Conservation (phyloP, 306 rosid species). For the Quercus engelmannii region DNA sequence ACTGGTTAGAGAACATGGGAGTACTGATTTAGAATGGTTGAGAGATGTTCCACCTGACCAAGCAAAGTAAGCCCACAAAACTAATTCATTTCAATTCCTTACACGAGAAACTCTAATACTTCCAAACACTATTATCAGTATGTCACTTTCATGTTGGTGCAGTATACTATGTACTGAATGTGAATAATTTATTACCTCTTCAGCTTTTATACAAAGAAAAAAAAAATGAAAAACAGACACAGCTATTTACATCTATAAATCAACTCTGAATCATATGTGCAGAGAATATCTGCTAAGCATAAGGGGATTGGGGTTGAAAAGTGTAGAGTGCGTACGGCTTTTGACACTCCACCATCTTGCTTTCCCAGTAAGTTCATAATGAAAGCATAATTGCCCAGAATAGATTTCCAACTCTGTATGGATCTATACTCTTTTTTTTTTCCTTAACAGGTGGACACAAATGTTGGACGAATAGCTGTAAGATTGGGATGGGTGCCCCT, state of each 20-base stretch:
- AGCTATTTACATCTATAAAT: constrained; percentile 13
- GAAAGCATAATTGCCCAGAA: constrained; percentile 19
- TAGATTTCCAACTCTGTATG: constrained; percentile 6
- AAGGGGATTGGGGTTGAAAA: constrained; percentile 91
- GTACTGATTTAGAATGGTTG: constrained; percentile 89
- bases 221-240: neutral
- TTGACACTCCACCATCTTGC: constrained; percentile 99
- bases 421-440: constrained; percentile 19
- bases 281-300: constrained; percentile 95
- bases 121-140: constrained; percentile 7
- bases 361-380: constrained; percentile 77
- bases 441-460: constrained; percentile 88
- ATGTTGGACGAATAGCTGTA: constrained; percentile 99
- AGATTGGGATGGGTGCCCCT: constrained; percentile 99
- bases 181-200: neutral
- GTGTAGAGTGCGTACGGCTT: constrained; percentile 99
- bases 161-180: constrained; percentile 7
- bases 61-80: constrained; percentile 70
- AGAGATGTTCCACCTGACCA: constrained; percentile 97
- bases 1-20: constrained; percentile 78
- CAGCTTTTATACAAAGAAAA: neutral
- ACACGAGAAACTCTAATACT: constrained; percentile 14
- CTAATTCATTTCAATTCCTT: constrained; percentile 21
- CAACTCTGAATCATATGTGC: constrained; percentile 23
- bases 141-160: constrained; percentile 9